Conservation (phyloP, 1,284 basidiomycete species). For the Apiotrichum veenhuisii region DNA sequence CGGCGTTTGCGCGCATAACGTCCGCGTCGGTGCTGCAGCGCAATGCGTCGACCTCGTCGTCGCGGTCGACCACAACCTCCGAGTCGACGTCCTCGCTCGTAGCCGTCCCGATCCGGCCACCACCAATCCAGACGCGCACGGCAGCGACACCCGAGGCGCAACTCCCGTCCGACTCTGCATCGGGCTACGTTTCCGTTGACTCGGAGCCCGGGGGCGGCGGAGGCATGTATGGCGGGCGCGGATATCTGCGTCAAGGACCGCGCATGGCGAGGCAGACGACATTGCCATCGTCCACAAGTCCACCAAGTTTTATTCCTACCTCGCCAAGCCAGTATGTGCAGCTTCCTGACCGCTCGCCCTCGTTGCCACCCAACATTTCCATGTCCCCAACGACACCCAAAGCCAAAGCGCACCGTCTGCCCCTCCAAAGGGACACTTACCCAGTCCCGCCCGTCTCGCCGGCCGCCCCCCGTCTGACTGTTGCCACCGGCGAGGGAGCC, state of each 20-base stretch:
- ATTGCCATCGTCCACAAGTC: background rate
- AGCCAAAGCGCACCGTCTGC: background rate
- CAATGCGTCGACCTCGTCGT: constrained; percentile 42
- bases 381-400: constrained; percentile 28
- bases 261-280: constrained; percentile 19
- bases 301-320: background rate
- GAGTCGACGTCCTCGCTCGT: constrained; percentile 43
- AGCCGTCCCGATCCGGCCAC: constrained; percentile 47
- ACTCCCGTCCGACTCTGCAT: constrained; percentile 12
- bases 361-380: constrained; percentile 9
- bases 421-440: background rate
- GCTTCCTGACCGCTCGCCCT: constrained; percentile 6
- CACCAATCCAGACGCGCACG: constrained; percentile 44
- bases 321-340: background rate
- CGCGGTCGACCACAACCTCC: constrained; percentile 36
- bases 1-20: constrained; percentile 16
- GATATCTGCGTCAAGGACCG: constrained; percentile 34
- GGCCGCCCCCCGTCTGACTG: background rate
- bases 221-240: constrained; percentile 25
- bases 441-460: background rate
- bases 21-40: constrained; percentile 26
- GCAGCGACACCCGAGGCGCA: constrained; percentile 38
- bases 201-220: background rate
- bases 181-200: constrained; percentile 6
- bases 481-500: background rate